A percentile compares a stretch with the other conserved stretches of the same genome.
Evolutionary conservation across 805 yeast species (phyloP).

Genomic region (Saccharomycopsis selenospora): DNA sequence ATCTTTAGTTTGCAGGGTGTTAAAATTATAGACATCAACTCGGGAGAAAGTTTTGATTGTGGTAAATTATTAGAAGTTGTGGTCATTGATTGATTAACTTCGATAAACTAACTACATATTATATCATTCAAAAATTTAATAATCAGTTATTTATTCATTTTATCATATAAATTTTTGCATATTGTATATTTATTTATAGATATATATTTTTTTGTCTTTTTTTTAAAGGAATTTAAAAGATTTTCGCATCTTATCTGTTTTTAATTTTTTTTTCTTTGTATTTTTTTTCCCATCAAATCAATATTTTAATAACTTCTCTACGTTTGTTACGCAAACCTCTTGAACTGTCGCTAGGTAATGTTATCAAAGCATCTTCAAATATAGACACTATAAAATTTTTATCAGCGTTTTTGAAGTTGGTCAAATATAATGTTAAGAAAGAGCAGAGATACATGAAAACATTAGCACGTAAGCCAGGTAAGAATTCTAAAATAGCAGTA

Average conservation of each 20-base stretch:
- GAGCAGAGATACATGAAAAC: constrained; percentile 34
- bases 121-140: no score
- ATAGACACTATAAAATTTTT: constrained; percentile 13
- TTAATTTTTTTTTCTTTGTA: no score
- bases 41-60: constrained; percentile 65
- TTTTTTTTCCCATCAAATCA: constrained; percentile 9
- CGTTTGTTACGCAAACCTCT: constrained; percentile 14
- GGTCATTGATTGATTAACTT: constrained; percentile 37
- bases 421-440: constrained; percentile 32
- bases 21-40: constrained; percentile 51
- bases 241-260: no score
- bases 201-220: no score
- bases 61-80: constrained; percentile 64
- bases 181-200: no score
- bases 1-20: constrained; percentile 57
- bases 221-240: no score
- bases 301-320: constrained; percentile 17
- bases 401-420: constrained; percentile 12
- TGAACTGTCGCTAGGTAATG: constrained; percentile 12
- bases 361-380: constrained; percentile 19
- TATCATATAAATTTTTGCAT: no score
- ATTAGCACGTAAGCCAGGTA: constrained; percentile 37
- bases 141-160: no score
- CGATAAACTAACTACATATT: no score
- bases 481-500: constrained; percentile 31